These are phyloP conservation scores for Cladorrhinum sp. DNA, from an alignment of 2,329 filamentous ascomycete species.

Conservation along the genomic window DNA sequence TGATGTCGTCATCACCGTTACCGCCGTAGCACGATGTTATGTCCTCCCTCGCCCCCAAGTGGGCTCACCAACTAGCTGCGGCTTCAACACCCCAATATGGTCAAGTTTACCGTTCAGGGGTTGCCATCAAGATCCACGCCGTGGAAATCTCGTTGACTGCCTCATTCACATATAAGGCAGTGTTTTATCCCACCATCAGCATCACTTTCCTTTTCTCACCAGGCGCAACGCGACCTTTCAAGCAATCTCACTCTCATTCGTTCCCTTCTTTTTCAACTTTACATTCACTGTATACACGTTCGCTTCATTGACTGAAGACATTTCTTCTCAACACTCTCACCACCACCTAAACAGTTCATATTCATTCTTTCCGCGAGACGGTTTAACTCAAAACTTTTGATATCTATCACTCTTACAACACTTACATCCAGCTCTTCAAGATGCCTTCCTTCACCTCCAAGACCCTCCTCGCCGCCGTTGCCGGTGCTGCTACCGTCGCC, in stretches of 20 bases:
- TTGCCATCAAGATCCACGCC: not conserved
- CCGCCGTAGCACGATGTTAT: slow-evolving; percentile 6
- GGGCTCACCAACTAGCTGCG: slow-evolving; percentile 3
- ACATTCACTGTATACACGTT: slow-evolving; percentile 21
- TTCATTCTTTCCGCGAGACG: slow-evolving; percentile 25
- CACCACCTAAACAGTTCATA: slow-evolving; percentile 11
- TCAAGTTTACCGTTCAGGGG: slow-evolving; percentile 5
- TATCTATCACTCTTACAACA: not conserved
- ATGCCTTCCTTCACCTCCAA: slow-evolving; percentile 26
- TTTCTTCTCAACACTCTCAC: slow-evolving; percentile 17
- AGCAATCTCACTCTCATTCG: slow-evolving; percentile 18
- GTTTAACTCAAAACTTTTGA: slow-evolving; percentile 14
- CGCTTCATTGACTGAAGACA: slow-evolving; percentile 29
- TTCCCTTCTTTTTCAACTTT: slow-evolving; percentile 14
- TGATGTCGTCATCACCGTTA: slow-evolving; percentile 10
- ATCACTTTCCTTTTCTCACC: slow-evolving; percentile 12
- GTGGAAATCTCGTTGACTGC: not conserved
- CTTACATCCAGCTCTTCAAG: slow-evolving; percentile 11
- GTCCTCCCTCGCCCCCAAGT: slow-evolving; percentile 5
- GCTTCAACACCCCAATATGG: slow-evolving; percentile 4
- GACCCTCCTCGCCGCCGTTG: slow-evolving; percentile 22
- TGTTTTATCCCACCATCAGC: not conserved
- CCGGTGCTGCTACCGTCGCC: slow-evolving; percentile 22
- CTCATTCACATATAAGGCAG: slow-evolving; percentile 17
- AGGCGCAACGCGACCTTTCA: slow-evolving; percentile 24